phyloP scores from a whole-genome alignment of 768 basidiomycete species.

The Leucogyrophana mollusca region DNA sequence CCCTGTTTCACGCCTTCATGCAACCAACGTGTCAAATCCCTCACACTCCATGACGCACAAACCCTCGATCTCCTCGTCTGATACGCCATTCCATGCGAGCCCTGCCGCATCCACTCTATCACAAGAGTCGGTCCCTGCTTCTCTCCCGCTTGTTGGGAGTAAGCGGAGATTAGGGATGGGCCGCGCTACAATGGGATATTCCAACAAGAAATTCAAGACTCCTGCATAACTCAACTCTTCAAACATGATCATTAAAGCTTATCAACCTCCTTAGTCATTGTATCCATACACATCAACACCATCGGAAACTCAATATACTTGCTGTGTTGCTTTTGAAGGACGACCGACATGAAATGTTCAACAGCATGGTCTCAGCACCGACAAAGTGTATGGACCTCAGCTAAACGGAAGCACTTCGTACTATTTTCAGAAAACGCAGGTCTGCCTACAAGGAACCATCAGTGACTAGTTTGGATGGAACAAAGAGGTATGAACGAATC shows the following conservation, averaged over 20 bases:
- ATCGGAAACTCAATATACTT: constrained; percentile 8
- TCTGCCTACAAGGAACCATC: too few relatives aligned
- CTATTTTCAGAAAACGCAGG: too few relatives aligned
- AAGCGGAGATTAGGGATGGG: constrained; percentile 70
- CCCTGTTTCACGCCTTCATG: background rate
- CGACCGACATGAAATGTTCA: constrained; percentile 1
- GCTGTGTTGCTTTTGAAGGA: background rate
- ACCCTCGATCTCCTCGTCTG: background rate
- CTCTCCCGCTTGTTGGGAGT: constrained; percentile 21
- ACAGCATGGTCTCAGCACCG: background rate
- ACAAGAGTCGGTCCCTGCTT: background rate
- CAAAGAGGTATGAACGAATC: constrained; percentile 10
- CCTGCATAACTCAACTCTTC: constrained; percentile 29
- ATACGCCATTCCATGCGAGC: too few relatives aligned
- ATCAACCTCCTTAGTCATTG: too few relatives aligned
- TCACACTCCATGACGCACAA: background rate
- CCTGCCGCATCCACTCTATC: background rate
- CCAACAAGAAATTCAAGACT: constrained; percentile 73
- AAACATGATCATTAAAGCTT: too few relatives aligned
- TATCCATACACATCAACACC: background rate
- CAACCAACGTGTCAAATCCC: background rate
- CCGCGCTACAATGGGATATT: constrained; percentile 45
- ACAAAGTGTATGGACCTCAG: too few relatives aligned
- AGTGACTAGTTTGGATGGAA: too few relatives aligned
- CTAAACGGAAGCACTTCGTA: too few relatives aligned